phyloP scores from a whole-genome alignment of 306 rosid species.

The Trichosanthes truncata region DNA sequence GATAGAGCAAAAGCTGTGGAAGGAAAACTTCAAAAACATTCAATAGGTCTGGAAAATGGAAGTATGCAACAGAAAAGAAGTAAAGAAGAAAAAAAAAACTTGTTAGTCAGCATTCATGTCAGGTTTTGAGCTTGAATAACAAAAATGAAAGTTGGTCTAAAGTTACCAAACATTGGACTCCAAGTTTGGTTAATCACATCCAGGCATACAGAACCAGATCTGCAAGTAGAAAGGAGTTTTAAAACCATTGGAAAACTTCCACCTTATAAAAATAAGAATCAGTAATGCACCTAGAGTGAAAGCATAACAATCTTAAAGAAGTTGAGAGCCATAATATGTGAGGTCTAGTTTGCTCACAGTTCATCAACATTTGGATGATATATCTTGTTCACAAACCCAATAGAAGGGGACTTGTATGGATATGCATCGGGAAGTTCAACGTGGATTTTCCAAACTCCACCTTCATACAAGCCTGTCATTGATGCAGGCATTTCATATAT shows the following conservation, averaged over 20 bases:
- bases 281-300: background rate
- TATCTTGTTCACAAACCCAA: slow-evolving; percentile 91
- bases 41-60: slow-evolving; percentile 54
- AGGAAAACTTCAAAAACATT: slow-evolving; percentile 96
- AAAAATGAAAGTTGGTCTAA: slow-evolving; percentile 3
- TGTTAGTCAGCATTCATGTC: background rate
- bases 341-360: slow-evolving; percentile 51
- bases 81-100: background rate
- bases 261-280: background rate
- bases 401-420: slow-evolving; percentile 94
- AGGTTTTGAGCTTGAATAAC: background rate
- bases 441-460: slow-evolving; percentile 51
- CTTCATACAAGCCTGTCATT: slow-evolving; percentile 6
- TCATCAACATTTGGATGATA: slow-evolving; percentile 98
- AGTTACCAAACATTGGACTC: slow-evolving; percentile 99
- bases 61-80: background rate
- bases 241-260: background rate
- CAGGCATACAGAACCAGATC: slow-evolving; percentile 97
- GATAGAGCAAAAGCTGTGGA: slow-evolving; percentile 94
- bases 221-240: slow-evolving; percentile 26
- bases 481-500: background rate
- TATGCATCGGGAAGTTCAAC: slow-evolving; percentile 98
- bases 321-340: slow-evolving; percentile 2
- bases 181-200: slow-evolving; percentile 97
- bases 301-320: background rate